Percentiles rank a stretch among this genome's conserved stretches.
Conservation (phyloP, 352 stramenopile species). For the Phytopythium ostracodes region DNA sequence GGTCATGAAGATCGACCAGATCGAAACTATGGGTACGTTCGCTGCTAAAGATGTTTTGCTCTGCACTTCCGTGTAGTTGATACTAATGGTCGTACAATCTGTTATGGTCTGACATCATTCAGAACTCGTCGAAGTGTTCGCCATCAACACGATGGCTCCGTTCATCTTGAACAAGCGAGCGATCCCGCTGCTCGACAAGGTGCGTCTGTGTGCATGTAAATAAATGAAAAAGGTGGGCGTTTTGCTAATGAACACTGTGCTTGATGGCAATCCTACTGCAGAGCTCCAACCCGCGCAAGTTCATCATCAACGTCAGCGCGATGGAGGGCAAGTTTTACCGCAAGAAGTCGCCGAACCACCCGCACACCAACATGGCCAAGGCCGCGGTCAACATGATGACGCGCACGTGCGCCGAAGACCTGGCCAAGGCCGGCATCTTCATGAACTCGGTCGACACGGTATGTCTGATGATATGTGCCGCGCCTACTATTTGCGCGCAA, state of each 20-base stretch:
- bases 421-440: conserved; percentile 93
- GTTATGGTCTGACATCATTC: conserved; percentile 83
- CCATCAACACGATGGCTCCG: conserved; percentile 94
- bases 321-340: conserved; percentile 99
- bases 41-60: neutral
- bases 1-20: conserved; percentile 85
- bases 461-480: neutral
- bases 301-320: conserved; percentile 97
- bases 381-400: conserved; percentile 98
- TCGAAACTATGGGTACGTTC: conserved; percentile 62
- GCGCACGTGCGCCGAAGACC: conserved; percentile 92
- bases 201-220: neutral
- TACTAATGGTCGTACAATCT: conserved; percentile 51
- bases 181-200: conserved; percentile 84
- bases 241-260: no score
- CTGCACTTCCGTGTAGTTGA: neutral
- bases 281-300: conserved; percentile 91
- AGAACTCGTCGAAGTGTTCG: conserved; percentile 86
- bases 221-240: conserved; percentile 9
- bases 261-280: conserved; percentile 93
- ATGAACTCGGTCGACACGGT: conserved; percentile 98
- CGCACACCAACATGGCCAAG: conserved; percentile 98
- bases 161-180: conserved; percentile 96
- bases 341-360: conserved; percentile 96
- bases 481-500: neutral